A percentile compares a stretch with the other conserved stretches of the same genome.
Evolutionary conservation across 2,329 filamentous ascomycete species (phyloP).

Genomic region (Rutstroemia sp.): DNA sequence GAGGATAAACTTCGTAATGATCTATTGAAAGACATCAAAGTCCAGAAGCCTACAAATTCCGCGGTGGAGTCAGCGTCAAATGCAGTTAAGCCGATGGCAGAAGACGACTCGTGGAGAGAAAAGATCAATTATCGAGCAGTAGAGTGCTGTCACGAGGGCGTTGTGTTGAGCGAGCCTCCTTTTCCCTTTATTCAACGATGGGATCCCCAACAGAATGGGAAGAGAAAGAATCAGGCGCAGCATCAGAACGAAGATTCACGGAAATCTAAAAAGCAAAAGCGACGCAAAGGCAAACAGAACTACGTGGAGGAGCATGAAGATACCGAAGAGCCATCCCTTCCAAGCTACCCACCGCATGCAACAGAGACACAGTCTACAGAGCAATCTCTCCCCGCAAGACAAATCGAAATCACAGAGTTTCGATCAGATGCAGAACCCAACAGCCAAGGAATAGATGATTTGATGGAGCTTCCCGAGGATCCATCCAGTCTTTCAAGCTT

Average conservation of each 20-base stretch:
- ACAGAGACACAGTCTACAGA: conserved; percentile 18
- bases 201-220: conserved; percentile 64
- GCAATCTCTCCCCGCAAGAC: conserved; percentile 11
- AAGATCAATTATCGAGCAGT: conserved; percentile 72
- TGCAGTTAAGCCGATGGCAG: conserved; percentile 33
- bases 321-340: conserved; percentile 27
- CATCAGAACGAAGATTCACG: conserved; percentile 34
- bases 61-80: conserved; percentile 14
- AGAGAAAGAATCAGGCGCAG: conserved; percentile 41
- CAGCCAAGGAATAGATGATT: conserved; percentile 41
- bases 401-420: conserved; percentile 17
- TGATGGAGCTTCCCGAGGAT: conserved; percentile 55
- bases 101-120: conserved; percentile 61
- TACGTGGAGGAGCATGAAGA: conserved; percentile 36
- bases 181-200: conserved; percentile 88
- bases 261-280: conserved; percentile 44
- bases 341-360: conserved; percentile 29
- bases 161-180: conserved; percentile 66
- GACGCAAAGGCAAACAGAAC: conserved; percentile 35
- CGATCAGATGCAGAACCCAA: conserved; percentile 19
- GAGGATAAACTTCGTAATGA: conserved; percentile 54
- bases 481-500: conserved; percentile 45
- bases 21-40: conserved; percentile 47
- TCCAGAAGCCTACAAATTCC: conserved; percentile 29
- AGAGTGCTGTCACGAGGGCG: conserved; percentile 69